Evolutionary conservation across 345 rosid species (phyloP).

Genomic region (Arabis hirsuta): DNA sequence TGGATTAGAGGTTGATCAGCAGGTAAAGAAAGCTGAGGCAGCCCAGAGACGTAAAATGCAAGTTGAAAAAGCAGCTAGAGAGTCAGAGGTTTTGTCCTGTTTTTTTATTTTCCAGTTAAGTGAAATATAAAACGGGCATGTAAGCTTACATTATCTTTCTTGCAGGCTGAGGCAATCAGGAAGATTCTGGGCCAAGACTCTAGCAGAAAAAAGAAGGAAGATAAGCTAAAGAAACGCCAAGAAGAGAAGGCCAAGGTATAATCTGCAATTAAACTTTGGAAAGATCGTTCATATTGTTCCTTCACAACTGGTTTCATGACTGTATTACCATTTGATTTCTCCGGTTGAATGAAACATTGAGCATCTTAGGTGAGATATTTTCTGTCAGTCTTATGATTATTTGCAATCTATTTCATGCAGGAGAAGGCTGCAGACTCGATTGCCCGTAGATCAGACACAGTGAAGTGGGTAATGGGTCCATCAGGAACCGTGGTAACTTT

Average conservation of each 20-base stretch:
- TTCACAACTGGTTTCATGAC: neutral
- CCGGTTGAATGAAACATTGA: neutral
- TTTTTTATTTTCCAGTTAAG: constrained; percentile 10
- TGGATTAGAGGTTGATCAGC: constrained; percentile 82
- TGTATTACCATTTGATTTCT: neutral
- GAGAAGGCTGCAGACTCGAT: constrained; percentile 72
- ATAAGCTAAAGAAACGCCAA: constrained; percentile 74
- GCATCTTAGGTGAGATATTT: neutral
- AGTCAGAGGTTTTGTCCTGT: constrained; percentile 67
- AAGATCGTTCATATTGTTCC: neutral
- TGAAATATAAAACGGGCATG: neutral
- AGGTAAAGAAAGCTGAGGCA: constrained; percentile 87
- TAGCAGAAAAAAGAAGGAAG: constrained; percentile 81
- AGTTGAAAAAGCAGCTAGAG: constrained; percentile 87
- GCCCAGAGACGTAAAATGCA: constrained; percentile 90
- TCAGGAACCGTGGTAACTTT: constrained; percentile 76
- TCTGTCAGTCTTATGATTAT: constrained; percentile 25
- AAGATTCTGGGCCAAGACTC: constrained; percentile 98
- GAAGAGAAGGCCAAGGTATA: constrained; percentile 84
- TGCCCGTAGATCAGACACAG: constrained; percentile 56
- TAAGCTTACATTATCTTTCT: constrained; percentile 22
- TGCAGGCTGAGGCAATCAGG: constrained; percentile 90
- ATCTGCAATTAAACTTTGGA: neutral
- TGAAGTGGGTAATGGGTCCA: constrained; percentile 74
- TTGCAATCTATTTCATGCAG: constrained; percentile 43